These are phyloP conservation scores for Metschnikowia kofuensis DNA, from an alignment of 805 yeast genomes.

Conservation along the genomic window DNA sequence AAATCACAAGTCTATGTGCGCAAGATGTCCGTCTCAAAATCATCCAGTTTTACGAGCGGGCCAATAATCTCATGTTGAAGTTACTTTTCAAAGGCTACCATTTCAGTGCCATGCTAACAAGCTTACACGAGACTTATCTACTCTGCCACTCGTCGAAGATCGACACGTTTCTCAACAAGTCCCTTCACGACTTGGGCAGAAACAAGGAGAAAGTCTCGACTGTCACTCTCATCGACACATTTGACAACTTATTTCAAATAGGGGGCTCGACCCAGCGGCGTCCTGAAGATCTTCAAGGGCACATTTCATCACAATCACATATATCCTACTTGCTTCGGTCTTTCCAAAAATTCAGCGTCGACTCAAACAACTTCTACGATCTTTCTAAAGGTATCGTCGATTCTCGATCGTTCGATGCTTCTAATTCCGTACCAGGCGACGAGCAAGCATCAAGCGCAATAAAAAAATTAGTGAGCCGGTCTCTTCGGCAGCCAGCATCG, in stretches of 20 bases:
- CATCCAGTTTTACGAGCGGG: conserved; percentile 58
- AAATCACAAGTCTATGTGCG: conserved; percentile 31
- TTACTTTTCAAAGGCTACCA: conserved; percentile 61
- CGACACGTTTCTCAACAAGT: conserved; percentile 49
- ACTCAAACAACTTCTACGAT: conserved; percentile 43
- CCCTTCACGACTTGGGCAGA: conserved; percentile 52
- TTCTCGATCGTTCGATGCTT: conserved; percentile 54
- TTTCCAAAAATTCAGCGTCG: conserved; percentile 37
- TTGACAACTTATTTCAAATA: conserved; percentile 9
- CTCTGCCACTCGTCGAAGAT: conserved; percentile 50
- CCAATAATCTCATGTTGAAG: conserved; percentile 59
- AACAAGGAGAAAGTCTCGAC: conserved; percentile 31
- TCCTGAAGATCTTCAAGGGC: neutral
- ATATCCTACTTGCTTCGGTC: conserved; percentile 1
- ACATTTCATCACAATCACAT: neutral
- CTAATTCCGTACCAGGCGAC: conserved; percentile 36
- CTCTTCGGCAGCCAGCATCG: conserved; percentile 10
- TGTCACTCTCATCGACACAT: conserved; percentile 9
- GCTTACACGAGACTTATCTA: conserved; percentile 57
- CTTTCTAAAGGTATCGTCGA: conserved; percentile 48
- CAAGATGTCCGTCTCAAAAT: conserved; percentile 53
- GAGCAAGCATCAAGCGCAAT: conserved; percentile 17
- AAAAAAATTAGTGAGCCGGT: conserved; percentile 14
- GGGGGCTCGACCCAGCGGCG: neutral
- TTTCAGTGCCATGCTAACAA: conserved; percentile 44